Percentiles rank a stretch among this genome's conserved stretches.
Conservation (phyloP, 306 rosid genomes). For the Pueraria montana region DNA sequence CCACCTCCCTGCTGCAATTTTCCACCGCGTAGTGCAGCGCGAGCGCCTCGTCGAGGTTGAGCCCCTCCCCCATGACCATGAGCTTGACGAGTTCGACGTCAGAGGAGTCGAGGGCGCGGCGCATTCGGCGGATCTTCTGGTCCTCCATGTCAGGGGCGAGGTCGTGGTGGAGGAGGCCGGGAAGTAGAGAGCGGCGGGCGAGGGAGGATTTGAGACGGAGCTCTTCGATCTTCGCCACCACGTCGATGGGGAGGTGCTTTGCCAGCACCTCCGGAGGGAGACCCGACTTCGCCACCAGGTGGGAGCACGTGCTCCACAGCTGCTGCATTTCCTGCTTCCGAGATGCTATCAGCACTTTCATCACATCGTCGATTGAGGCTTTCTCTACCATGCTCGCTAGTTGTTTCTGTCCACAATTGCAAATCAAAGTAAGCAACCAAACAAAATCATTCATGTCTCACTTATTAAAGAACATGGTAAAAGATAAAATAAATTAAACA, state of each 20-base stretch:
- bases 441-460: background rate
- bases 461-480: too few species aligned
- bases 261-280: constrained; percentile 92
- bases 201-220: constrained; percentile 90
- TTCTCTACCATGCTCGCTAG: constrained; percentile 97
- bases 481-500: too few species aligned
- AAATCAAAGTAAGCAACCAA: background rate
- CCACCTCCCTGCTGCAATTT: constrained; percentile 92
- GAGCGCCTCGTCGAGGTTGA: constrained; percentile 89
- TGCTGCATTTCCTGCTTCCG: constrained; percentile 98
- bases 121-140: constrained; percentile 90
- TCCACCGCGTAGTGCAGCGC: constrained; percentile 92
- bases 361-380: constrained; percentile 95
- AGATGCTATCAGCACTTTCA: constrained; percentile 92
- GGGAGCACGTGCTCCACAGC: constrained; percentile 97
- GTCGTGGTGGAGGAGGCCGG: constrained; percentile 62
- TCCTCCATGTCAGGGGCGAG: constrained; percentile 84
- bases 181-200: constrained; percentile 68
- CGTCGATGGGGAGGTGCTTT: constrained; percentile 87
- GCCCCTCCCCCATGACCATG: constrained; percentile 99
- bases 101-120: constrained; percentile 90
- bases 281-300: constrained; percentile 92
- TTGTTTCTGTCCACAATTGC: constrained; percentile 69
- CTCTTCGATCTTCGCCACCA: constrained; percentile 90
- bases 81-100: constrained; percentile 94